Conservation (phyloP, 2,329 filamentous ascomycete species). For the Cadophora sp. region DNA sequence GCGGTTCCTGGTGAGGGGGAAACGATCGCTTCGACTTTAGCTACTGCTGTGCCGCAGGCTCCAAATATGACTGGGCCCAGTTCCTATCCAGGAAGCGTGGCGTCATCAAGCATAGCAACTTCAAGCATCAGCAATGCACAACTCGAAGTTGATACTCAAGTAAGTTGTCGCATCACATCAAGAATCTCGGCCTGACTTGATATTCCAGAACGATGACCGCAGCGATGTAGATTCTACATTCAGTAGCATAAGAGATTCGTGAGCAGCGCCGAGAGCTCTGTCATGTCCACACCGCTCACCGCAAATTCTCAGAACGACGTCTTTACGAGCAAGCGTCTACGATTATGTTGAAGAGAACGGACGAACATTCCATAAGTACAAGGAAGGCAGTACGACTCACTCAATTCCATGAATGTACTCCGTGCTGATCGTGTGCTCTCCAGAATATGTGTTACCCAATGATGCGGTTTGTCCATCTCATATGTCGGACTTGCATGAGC, state of each 20-base stretch:
- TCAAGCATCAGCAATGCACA: not conserved
- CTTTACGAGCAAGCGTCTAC: slow-evolving; percentile 18
- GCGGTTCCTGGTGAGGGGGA: not conserved
- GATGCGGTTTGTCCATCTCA: slow-evolving; percentile 18
- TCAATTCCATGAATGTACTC: too few relatives aligned
- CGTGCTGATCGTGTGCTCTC: not conserved
- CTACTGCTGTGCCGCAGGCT: not conserved
- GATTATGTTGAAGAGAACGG: slow-evolving; percentile 23
- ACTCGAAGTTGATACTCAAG: slow-evolving; percentile 2
- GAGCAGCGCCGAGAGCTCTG: not conserved
- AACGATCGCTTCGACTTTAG: not conserved
- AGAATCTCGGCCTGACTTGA: not conserved
- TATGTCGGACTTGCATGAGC: not conserved
- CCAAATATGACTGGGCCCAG: not conserved
- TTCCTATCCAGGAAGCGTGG: not conserved
- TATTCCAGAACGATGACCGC: not conserved
- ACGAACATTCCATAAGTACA: slow-evolving; percentile 19
- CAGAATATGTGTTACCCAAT: slow-evolving; percentile 25
- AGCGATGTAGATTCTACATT: not conserved
- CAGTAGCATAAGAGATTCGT: not conserved
- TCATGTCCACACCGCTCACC: not conserved
- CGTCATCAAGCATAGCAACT: not conserved
- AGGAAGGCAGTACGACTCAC: slow-evolving; percentile 18
- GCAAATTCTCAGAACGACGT: not conserved
- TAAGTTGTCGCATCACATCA: not conserved